Conservation (phyloP, 768 basidiomycete genomes). For the Plicaturopsis crispa region DNA sequence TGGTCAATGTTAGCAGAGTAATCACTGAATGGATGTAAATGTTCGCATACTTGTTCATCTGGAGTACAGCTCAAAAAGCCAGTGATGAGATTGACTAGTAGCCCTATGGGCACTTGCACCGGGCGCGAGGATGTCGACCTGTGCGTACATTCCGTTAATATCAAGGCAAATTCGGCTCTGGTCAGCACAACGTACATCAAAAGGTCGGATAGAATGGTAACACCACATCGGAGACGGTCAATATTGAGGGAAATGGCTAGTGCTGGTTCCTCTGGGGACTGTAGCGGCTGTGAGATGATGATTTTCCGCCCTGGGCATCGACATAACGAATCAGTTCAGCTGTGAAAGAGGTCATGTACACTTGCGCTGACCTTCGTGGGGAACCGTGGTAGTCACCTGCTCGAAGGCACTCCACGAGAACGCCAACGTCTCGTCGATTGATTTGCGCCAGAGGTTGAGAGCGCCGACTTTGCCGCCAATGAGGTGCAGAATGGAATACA, state of each 20-base stretch:
- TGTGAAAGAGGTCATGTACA: not conserved
- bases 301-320: conserved; percentile 9
- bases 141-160: conserved; percentile 5
- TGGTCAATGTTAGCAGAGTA: conserved; percentile 18
- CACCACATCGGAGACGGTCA: conserved; percentile 51
- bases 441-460: conserved; percentile 65
- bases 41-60: conserved; percentile 40
- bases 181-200: conserved; percentile 34
- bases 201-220: conserved; percentile 44
- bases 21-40: conserved; percentile 5
- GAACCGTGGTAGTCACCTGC: conserved; percentile 54
- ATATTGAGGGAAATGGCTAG: conserved; percentile 46
- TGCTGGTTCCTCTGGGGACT: conserved; percentile 36
- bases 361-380: conserved; percentile 28
- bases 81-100: conserved; percentile 43
- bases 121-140: conserved; percentile 54
- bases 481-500: conserved; percentile 58
- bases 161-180: not conserved
- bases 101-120: conserved; percentile 64
- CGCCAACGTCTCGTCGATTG: conserved; percentile 58
- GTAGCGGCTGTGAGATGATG: conserved; percentile 9
- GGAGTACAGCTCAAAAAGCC: conserved; percentile 39
- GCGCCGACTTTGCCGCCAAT: conserved; percentile 79
- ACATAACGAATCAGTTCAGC: not conserved
- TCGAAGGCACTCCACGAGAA: conserved; percentile 61